Evolutionary conservation across 306 rosid species (phyloP).

Genomic region (Rosa multiflora): DNA sequence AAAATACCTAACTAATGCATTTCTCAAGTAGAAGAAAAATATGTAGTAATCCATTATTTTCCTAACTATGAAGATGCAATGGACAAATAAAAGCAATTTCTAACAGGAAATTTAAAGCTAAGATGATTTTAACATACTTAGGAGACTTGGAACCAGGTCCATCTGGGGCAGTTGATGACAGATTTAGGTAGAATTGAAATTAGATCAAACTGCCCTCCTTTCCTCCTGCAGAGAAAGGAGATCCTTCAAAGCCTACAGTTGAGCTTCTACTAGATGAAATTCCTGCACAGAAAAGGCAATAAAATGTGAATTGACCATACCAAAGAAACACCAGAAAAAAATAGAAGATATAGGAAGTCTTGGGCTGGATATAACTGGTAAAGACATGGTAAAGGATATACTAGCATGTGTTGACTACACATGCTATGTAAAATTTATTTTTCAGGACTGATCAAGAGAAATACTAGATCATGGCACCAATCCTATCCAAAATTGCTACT

Average conservation of each 20-base stretch:
- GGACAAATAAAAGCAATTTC: background rate
- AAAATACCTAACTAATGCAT: background rate
- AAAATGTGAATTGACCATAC: background rate
- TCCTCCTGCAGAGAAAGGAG: slow-evolving; percentile 49
- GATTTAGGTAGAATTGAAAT: slow-evolving; percentile 51
- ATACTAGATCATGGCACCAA: background rate
- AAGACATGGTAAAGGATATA: background rate
- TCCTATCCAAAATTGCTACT: background rate
- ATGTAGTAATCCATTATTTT: background rate
- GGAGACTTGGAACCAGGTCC: slow-evolving; percentile 56
- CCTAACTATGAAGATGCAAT: slow-evolving; percentile 5
- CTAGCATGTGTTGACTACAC: background rate
- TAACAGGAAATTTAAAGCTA: slow-evolving; percentile 5
- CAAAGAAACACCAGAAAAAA: background rate
- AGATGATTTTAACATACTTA: slow-evolving; percentile 46
- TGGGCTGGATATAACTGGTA: background rate
- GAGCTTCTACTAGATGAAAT: slow-evolving; percentile 55
- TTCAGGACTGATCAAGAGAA: background rate
- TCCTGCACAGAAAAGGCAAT: slow-evolving; percentile 39
- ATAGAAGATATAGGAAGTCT: background rate
- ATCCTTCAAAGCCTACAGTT: slow-evolving; percentile 46
- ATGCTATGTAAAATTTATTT: background rate
- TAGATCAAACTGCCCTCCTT: slow-evolving; percentile 42
- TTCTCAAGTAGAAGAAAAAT: background rate
- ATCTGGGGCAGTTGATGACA: slow-evolving; percentile 41